Evolutionary conservation across 352 stramenopile genomes (phyloP).

Genomic region (Phytophthora quininea): DNA sequence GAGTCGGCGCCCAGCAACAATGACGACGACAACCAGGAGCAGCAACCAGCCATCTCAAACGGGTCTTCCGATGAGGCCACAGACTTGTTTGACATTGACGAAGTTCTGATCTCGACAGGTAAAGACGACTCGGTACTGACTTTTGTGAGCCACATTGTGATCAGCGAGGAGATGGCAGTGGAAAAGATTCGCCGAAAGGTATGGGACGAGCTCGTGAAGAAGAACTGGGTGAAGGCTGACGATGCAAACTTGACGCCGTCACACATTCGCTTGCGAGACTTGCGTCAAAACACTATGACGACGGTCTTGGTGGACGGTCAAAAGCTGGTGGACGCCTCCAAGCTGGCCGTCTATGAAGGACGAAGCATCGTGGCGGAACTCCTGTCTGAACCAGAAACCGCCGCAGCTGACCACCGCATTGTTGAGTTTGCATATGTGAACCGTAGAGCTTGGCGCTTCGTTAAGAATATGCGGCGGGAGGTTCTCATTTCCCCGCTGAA

Average conservation of each 20-base stretch:
- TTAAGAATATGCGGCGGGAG: constrained; percentile 56
- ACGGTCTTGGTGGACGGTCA: constrained; percentile 67
- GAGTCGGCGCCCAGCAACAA: not conserved
- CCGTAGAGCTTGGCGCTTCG: constrained; percentile 69
- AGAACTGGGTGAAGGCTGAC: constrained; percentile 36
- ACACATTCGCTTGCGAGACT: constrained; percentile 69
- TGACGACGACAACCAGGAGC: constrained; percentile 23
- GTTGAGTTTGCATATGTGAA: constrained; percentile 76
- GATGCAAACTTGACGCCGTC: constrained; percentile 34
- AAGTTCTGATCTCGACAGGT: constrained; percentile 55
- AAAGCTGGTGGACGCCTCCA: constrained; percentile 67
- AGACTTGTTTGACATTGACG: constrained; percentile 65
- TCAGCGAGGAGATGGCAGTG: constrained; percentile 78
- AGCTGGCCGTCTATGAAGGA: constrained; percentile 80
- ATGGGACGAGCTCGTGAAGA: constrained; percentile 50
- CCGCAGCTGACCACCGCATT: constrained; percentile 56
- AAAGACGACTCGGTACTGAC: constrained; percentile 63
- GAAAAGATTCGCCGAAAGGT: constrained; percentile 69
- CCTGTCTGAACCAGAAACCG: constrained; percentile 54
- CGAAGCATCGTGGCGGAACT: constrained; percentile 76
- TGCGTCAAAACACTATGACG: constrained; percentile 73
- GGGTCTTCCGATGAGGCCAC: constrained; percentile 13
- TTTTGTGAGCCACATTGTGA: constrained; percentile 66
- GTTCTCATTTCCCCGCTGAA: constrained; percentile 49
- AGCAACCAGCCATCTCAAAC: constrained; percentile 28